A percentile compares a stretch with the other conserved stretches of the same genome.
phyloP scores from a whole-genome alignment of 2,329 filamentous ascomycete genomes.

The Calonectria honghensis region DNA sequence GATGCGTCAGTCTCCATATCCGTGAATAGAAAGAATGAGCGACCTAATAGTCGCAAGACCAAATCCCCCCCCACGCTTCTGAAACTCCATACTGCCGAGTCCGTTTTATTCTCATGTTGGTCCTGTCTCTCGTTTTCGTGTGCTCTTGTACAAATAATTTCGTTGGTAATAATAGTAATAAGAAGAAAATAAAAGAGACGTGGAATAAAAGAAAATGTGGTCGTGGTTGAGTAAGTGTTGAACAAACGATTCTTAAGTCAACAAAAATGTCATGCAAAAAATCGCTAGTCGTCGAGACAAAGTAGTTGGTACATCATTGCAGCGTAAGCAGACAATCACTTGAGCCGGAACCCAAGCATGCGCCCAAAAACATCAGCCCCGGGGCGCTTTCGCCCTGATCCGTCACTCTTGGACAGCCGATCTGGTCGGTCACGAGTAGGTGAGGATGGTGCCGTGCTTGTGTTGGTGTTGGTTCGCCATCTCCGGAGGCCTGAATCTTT shows the following conservation, averaged over 20 bases:
- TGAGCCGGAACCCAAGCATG: slow-evolving; percentile 60
- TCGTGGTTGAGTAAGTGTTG: slow-evolving; percentile 25
- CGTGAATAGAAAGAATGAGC: slow-evolving; percentile 12
- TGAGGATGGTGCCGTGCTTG: slow-evolving; percentile 52
- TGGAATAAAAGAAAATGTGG: slow-evolving; percentile 9
- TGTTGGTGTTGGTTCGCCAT: slow-evolving; percentile 45
- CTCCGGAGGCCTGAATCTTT: slow-evolving; percentile 23
- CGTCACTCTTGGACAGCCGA: slow-evolving; percentile 33
- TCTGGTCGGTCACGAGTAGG: slow-evolving; percentile 38
- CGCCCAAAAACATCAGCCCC: slow-evolving; percentile 61
- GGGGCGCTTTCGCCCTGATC: slow-evolving; percentile 53
- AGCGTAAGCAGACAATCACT: slow-evolving; percentile 41
- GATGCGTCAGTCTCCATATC: slow-evolving; percentile 6
- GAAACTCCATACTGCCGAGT: slow-evolving; percentile 32
- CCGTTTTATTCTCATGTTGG: slow-evolving; percentile 26
- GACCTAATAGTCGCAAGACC: slow-evolving; percentile 23
- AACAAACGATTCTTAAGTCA: slow-evolving; percentile 4
- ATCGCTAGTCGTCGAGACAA: slow-evolving; percentile 38
- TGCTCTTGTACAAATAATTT: slow-evolving; percentile 40
- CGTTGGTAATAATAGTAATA: slow-evolving; percentile 48
- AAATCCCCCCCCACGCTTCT: not conserved
- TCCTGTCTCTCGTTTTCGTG: slow-evolving; percentile 24
- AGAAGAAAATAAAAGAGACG: slow-evolving; percentile 30
- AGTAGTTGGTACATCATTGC: slow-evolving; percentile 30
- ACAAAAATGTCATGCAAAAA: slow-evolving; percentile 24